These are phyloP conservation scores for Hypoxylon intermedium DNA, from an alignment of 495 filamentous ascomycete genomes.

Conservation along the genomic window DNA sequence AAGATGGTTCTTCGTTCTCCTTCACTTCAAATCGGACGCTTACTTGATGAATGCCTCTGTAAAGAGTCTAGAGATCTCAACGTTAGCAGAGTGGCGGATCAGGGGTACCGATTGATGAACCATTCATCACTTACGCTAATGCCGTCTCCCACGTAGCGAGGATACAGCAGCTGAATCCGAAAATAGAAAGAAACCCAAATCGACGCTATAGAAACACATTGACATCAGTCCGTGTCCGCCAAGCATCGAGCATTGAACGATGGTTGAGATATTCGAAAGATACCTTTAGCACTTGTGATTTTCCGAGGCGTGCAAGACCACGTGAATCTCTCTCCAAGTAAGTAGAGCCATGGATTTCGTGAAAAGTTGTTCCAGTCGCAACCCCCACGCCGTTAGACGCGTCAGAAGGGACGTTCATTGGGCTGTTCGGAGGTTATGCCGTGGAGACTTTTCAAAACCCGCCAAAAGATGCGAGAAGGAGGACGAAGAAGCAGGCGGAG, in stretches of 20 bases:
- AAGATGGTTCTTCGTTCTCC: neutral
- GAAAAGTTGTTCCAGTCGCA: neutral
- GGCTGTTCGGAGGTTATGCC: neutral
- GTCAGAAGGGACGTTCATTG: neutral
- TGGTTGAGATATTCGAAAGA: neutral
- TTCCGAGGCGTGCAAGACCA: constrained; percentile 54
- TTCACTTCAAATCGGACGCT: neutral
- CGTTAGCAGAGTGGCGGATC: neutral
- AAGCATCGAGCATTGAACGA: neutral
- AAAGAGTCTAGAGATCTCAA: neutral
- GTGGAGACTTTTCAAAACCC: neutral
- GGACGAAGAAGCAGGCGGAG: no score
- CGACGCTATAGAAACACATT: constrained; percentile 31
- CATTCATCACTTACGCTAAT: constrained; percentile 20
- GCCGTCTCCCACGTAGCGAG: constrained; percentile 53
- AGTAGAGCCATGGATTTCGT: constrained; percentile 13
- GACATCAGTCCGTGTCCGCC: neutral
- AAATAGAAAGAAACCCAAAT: constrained; percentile 50
- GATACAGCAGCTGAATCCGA: constrained; percentile 53
- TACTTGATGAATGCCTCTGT: neutral
- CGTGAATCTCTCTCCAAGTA: constrained; percentile 4
- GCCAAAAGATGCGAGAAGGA: neutral
- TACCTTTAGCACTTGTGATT: constrained; percentile 56
- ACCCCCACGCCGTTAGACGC: neutral
- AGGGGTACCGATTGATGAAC: neutral